phyloP scores from a whole-genome alignment of 768 basidiomycete genomes.

The Chalciporus sphaerocephalus region DNA sequence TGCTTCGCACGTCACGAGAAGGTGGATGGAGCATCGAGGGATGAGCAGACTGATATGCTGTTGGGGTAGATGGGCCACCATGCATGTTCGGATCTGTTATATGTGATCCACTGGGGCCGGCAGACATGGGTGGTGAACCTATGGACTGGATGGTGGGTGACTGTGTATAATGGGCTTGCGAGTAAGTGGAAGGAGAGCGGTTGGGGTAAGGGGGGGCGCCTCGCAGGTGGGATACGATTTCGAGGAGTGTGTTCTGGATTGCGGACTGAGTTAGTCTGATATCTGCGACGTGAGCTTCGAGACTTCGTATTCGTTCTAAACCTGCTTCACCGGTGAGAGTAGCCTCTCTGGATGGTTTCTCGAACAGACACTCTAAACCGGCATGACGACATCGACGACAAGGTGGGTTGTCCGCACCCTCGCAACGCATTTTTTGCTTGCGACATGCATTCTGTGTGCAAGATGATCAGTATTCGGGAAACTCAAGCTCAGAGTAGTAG shows the following conservation, averaged over 20 bases:
- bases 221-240: conserved; percentile 78
- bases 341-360: conserved; percentile 86
- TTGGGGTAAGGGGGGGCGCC: conserved; percentile 41
- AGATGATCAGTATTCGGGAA: conserved; percentile 14
- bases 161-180: conserved; percentile 47
- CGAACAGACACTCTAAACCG: conserved; percentile 89
- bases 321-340: conserved; percentile 87
- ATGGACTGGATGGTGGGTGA: conserved; percentile 67
- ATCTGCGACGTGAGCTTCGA: conserved; percentile 83
- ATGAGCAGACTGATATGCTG: conserved; percentile 25
- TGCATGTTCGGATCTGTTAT: conserved; percentile 21
- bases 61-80: conserved; percentile 29
- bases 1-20: conserved; percentile 31
- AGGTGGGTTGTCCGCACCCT: conserved; percentile 95
- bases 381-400: conserved; percentile 89
- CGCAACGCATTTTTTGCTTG: conserved; percentile 97
- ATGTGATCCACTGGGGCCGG: conserved; percentile 36
- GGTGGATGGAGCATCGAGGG: conserved; percentile 27
- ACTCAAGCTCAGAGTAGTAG: conserved; percentile 25
- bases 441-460: conserved; percentile 80
- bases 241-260: conserved; percentile 76
- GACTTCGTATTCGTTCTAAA: conserved; percentile 83
- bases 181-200: conserved; percentile 62
- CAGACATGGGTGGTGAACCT: conserved; percentile 42
- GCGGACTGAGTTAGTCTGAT: conserved; percentile 67